Evolutionary conservation across 805 yeast species (phyloP).

Genomic region (Hyphopichia homilentoma): DNA sequence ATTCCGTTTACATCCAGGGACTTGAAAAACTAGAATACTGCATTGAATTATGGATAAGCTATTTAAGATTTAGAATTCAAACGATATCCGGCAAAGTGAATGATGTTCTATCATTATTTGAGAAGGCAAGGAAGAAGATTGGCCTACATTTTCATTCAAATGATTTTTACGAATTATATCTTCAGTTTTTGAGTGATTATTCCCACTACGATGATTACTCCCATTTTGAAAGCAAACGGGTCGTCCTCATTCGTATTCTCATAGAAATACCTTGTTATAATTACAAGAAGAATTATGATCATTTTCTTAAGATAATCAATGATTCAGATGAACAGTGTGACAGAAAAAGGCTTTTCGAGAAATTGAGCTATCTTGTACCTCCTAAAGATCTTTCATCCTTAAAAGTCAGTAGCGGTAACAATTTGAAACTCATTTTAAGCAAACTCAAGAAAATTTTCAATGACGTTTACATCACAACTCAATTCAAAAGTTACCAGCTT

Average conservation of each 20-base stretch:
- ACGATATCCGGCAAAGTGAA: constrained; percentile 24
- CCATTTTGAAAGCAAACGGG: constrained; percentile 28
- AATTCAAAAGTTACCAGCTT: constrained; percentile 47
- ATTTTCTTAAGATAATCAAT: constrained; percentile 24
- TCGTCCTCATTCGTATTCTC: constrained; percentile 42
- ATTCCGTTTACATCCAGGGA: constrained; percentile 34
- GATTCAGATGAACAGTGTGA: too few relatives aligned
- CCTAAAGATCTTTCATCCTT: constrained; percentile 10
- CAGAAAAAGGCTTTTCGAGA: constrained; percentile 4
- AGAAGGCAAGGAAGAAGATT: constrained; percentile 43
- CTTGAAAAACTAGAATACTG: constrained; percentile 41
- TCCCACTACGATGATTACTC: constrained; percentile 14
- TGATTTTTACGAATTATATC: constrained; percentile 49
- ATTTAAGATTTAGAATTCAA: constrained; percentile 37
- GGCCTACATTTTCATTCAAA: constrained; percentile 52
- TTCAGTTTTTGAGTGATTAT: constrained; percentile 38
- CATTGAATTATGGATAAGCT: constrained; percentile 48
- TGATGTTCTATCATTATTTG: constrained; percentile 36
- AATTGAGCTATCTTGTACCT: constrained; percentile 15
- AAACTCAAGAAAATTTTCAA: constrained; percentile 45
- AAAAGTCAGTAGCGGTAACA: constrained; percentile 10
- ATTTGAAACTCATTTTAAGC: constrained; percentile 24
- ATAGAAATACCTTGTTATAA: constrained; percentile 57
- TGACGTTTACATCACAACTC: constrained; percentile 55
- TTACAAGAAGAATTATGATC: constrained; percentile 38